Evolutionary conservation across 768 basidiomycete species (phyloP).

Genomic region (Saitozyma podzolica): DNA sequence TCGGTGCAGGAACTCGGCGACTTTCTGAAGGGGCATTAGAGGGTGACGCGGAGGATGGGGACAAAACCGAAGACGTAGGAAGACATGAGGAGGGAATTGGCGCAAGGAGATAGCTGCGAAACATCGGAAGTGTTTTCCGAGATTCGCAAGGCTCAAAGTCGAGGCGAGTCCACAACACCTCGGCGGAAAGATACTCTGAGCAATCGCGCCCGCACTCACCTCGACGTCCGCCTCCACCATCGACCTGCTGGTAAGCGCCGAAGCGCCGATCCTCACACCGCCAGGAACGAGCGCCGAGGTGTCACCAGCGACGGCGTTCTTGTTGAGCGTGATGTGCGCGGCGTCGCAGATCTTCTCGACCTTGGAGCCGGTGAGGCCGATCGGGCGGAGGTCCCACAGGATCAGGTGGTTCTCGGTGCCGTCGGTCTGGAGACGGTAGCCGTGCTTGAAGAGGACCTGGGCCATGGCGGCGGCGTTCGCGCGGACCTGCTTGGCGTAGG

Average conservation of each 20-base stretch:
- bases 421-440: constrained; percentile 94
- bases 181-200: no score
- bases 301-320: constrained; percentile 97
- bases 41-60: neutral
- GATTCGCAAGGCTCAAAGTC: neutral
- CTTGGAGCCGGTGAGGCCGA: constrained; percentile 95
- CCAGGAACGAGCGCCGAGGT: constrained; percentile 93
- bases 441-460: constrained; percentile 67
- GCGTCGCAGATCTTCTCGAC: constrained; percentile 98
- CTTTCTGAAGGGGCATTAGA: constrained; percentile 50
- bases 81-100: neutral
- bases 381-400: constrained; percentile 94
- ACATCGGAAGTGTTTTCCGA: neutral
- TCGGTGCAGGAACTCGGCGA: constrained; percentile 90
- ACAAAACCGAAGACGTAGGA: no score
- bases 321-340: constrained; percentile 79
- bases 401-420: constrained; percentile 98
- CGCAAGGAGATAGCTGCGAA: neutral
- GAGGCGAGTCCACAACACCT: no score
- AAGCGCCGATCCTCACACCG: constrained; percentile 93
- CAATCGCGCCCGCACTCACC: constrained; percentile 10
- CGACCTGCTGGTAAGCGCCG: constrained; percentile 90
- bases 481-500: constrained; percentile 93
- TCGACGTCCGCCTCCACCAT: constrained; percentile 87
- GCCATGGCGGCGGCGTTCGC: constrained; percentile 80